These are phyloP conservation scores for Hanseniaspora meyeri DNA, from an alignment of 805 yeast genomes.

Conservation along the genomic window DNA sequence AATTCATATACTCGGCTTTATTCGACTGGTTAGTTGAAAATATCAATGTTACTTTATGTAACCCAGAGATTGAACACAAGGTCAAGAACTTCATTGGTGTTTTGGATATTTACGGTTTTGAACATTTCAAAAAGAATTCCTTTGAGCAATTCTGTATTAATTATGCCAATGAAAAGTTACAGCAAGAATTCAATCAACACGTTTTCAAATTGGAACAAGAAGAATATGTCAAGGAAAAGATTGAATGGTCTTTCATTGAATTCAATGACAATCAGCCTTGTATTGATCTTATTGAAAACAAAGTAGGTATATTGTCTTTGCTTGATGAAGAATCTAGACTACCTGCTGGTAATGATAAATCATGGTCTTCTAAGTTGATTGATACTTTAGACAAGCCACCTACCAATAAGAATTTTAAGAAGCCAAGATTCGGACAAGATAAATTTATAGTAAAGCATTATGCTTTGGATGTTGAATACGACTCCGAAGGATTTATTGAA, in stretches of 20 bases:
- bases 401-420: slow-evolving; percentile 63
- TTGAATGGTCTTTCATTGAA: slow-evolving; percentile 93
- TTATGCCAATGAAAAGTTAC: slow-evolving; percentile 91
- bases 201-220: slow-evolving; percentile 95
- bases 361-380: slow-evolving; percentile 84
- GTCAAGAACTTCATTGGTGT: slow-evolving; percentile 81
- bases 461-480: slow-evolving; percentile 87
- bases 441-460: slow-evolving; percentile 86
- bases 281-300: slow-evolving; percentile 79
- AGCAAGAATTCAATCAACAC: slow-evolving; percentile 94
- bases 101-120: slow-evolving; percentile 93
- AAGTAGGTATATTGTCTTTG: slow-evolving; percentile 73
- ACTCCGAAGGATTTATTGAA: slow-evolving; percentile 88
- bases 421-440: slow-evolving; percentile 87
- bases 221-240: slow-evolving; percentile 81
- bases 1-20: slow-evolving; percentile 79
- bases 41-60: slow-evolving; percentile 71
- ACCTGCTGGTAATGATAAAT: slow-evolving; percentile 85
- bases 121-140: slow-evolving; percentile 85
- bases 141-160: slow-evolving; percentile 96
- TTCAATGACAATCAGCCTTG: slow-evolving; percentile 96
- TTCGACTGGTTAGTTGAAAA: slow-evolving; percentile 90
- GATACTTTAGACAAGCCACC: slow-evolving; percentile 72
- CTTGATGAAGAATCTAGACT: slow-evolving; percentile 91
- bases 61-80: slow-evolving; percentile 49